Evolutionary conservation across 2,329 filamentous ascomycete genomes (phyloP).

Genomic region (Dactylellina cionopaga): DNA sequence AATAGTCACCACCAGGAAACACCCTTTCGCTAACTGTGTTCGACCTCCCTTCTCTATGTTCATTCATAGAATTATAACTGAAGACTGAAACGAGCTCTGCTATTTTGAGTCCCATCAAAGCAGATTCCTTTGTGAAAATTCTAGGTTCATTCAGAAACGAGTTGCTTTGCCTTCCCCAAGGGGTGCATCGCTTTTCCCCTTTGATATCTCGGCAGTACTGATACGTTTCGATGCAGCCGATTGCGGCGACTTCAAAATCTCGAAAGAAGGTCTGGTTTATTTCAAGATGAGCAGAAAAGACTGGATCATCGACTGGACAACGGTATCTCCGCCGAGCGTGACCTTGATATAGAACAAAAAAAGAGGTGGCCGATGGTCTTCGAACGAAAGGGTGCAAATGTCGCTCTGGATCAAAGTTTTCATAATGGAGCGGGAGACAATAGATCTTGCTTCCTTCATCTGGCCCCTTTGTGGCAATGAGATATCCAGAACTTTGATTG

Average conservation of each 20-base stretch:
- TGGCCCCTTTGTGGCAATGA: neutral
- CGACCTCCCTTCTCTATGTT: no score
- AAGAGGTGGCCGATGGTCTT: neutral
- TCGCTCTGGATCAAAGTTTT: neutral
- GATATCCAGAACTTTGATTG: neutral
- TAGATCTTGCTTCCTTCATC: neutral
- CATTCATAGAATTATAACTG: no score
- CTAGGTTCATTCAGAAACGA: no score
- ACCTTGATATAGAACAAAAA: neutral
- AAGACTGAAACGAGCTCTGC: no score
- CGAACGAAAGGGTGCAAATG: neutral
- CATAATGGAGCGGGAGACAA: no score
- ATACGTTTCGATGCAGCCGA: neutral
- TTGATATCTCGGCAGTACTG: neutral
- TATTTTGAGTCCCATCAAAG: no score
- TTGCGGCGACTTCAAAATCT: conserved; percentile 8
- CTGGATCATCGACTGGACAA: neutral
- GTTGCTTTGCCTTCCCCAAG: no score
- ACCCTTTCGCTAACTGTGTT: no score
- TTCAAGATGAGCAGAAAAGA: neutral
- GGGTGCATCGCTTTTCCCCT: neutral
- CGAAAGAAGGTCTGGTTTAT: neutral
- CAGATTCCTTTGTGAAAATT: no score
- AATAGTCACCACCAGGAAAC: no score
- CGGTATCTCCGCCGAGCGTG: neutral